Conservation (phyloP, 352 stramenopile genomes). For the Halophytophthora batemanensis region DNA sequence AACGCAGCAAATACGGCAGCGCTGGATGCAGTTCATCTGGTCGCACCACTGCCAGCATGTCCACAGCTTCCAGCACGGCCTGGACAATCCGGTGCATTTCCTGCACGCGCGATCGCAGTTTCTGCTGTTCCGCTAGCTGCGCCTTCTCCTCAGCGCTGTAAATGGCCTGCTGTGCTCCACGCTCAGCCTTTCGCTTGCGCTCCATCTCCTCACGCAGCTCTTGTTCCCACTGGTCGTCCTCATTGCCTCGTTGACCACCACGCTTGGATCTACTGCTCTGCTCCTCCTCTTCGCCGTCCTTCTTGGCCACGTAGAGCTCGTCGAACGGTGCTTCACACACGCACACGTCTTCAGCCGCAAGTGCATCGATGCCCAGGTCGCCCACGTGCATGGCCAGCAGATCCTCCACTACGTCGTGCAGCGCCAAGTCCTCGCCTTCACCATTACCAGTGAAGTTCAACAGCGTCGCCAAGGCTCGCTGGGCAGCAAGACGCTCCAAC, state of each 20-base stretch:
- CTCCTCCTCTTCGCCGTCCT: conserved; percentile 29
- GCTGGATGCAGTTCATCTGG: conserved; percentile 75
- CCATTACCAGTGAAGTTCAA: conserved; percentile 81
- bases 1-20: conserved; percentile 61
- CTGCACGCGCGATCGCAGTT: conserved; percentile 43
- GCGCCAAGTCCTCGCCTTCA: conserved; percentile 65
- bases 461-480: conserved; percentile 67
- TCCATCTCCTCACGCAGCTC: conserved; percentile 80
- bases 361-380: conserved; percentile 38
- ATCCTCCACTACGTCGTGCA: conserved; percentile 70
- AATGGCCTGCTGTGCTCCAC: conserved; percentile 38
- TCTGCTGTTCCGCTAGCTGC: conserved; percentile 57
- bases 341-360: conserved; percentile 56
- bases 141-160: conserved; percentile 58
- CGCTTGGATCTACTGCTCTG: conserved; percentile 30
- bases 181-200: conserved; percentile 52
- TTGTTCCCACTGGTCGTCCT: conserved; percentile 85
- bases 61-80: conserved; percentile 55
- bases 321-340: conserved; percentile 67
- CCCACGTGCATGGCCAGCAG: conserved; percentile 53
- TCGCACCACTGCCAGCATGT: conserved; percentile 47
- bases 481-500: conserved; percentile 55
- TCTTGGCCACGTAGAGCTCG: conserved; percentile 72
- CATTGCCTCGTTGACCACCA: conserved; percentile 52
- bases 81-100: conserved; percentile 39